Evolutionary conservation across 495 filamentous ascomycete genomes (phyloP), one percentile per base, ranked within the genome.

Genomic region (Apiosordaria backusii): DNA sequence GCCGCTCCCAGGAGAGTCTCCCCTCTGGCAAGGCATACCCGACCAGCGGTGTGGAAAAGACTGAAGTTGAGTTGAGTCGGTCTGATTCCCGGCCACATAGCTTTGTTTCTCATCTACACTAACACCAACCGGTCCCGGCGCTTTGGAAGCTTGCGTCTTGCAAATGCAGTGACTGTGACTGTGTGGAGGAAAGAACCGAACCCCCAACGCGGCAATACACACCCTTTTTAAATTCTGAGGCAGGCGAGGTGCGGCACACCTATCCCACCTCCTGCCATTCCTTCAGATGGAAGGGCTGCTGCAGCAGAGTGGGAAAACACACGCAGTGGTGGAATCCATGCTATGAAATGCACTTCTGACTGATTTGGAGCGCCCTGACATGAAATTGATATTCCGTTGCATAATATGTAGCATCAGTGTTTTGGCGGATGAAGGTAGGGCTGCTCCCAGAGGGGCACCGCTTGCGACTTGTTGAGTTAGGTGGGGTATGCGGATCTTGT

Each of bases 331-430:
- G 6, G 10, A 4, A 6, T 35, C 29, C 29, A 35, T 35, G 29
- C 10, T 35, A 35, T 10, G 3, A 35, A 10, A 35, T 35, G 29
- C 29, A 35, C 0, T 35, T 35, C 5, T 35, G 29, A 6, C 29
- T 35, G 29, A n/a, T n/a, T n/a, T n/a, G n/a, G n/a, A n/a, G n/a
- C n/a, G n/a, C 35, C 35, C 35, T 18, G 35, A 45, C 2, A 45
- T 29, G 4, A 4, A 29, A 7, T 3, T 29, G n/a, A n/a, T 29
- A 29, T 9, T 50, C 22, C 61, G 66, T 69, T 65, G 63, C 65
- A 71, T 25, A 22, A 58, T 61, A 62, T 68, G 71, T 70, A 61
- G 64, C 67, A 71, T 70, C 69, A 23, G 58, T 24, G 67, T 73
- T 68, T 68, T 62, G 62, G 50, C 65, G 25, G 58, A 29, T 4